These are phyloP conservation scores for Xanthoconium separans DNA, from an alignment of 1,284 basidiomycete genomes.

Conservation along the genomic window DNA sequence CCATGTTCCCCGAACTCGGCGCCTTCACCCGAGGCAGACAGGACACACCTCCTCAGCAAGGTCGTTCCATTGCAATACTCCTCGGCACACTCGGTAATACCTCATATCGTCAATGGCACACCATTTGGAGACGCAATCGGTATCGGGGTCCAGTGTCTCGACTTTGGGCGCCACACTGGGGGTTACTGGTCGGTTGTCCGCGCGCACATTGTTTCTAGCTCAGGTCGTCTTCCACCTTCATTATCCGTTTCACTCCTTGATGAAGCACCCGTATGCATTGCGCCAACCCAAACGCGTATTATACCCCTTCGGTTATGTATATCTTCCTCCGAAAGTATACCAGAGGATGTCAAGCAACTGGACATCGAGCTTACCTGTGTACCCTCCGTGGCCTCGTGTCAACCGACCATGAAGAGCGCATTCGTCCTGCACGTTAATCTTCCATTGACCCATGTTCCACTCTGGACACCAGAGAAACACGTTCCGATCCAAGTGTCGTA, in stretches of 20 bases:
- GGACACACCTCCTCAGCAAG: neutral
- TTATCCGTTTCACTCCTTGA: conserved; percentile 39
- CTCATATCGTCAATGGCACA: conserved; percentile 66
- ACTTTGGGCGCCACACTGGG: conserved; percentile 12
- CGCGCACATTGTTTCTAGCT: conserved; percentile 9
- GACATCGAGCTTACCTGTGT: conserved; percentile 37
- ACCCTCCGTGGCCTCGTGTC: conserved; percentile 9
- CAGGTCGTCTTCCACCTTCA: conserved; percentile 7
- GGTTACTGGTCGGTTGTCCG: conserved; percentile 19
- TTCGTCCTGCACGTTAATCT: conserved; percentile 33
- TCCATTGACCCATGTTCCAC: conserved; percentile 42
- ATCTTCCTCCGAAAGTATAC: conserved; percentile 28
- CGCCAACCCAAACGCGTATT: conserved; percentile 59
- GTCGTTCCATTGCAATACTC: conserved; percentile 37
- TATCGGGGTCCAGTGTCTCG: conserved; percentile 52
- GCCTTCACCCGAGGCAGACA: neutral
- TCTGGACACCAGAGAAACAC: conserved; percentile 37
- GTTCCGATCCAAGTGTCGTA: conserved; percentile 55
- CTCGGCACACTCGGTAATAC: conserved; percentile 51
- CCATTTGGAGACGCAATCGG: conserved; percentile 69
- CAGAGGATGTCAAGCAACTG: conserved; percentile 32
- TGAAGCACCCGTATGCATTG: conserved; percentile 40
- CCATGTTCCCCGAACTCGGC: conserved; percentile 9
- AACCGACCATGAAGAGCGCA: conserved; percentile 4
- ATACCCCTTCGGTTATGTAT: conserved; percentile 52